Evolutionary conservation across 495 filamentous ascomycete genomes (phyloP), one percentile per base, ranked within the genome.

Genomic region (Paragyromitra xinjiangensis): DNA sequence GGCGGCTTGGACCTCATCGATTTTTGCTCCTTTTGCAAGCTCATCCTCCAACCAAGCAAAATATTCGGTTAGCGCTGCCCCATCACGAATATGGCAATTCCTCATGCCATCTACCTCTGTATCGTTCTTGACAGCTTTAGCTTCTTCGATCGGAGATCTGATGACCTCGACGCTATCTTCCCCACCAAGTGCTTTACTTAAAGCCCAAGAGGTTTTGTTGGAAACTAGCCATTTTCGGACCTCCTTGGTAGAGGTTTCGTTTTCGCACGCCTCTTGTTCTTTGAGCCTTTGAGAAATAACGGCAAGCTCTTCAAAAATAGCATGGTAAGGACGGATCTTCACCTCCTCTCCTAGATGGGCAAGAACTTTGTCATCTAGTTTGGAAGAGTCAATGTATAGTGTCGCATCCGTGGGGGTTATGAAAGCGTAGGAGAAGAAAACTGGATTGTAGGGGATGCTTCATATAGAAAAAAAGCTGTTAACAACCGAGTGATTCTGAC

Each of bases 41-140:
- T 97, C 90, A 81, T 97, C 90, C 83, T 99, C 95, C 6, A 99
- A 86, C 96, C 96, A 99, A 16, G 96, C 92, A 84, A 99, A 98
- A 83, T 93, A 99, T 82, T 97, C 90, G 53, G 88, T 94, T 68
- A 98, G 84, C 9, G 96, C 95, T 34, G 93, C 96, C 37, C 96
- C 96, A 82, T 99, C 96, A 62, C 96, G 90, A 73, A 97, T 91
- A 82, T 99, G 96, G 81, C 95, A 98, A 37, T 91, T 88, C 69
- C 93, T 88, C 95, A 98, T 98, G 61, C 96, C 96, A 80, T 94
- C 89, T 24, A 97, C 85, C 84, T 99, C 96, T 1, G 87, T 89
- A 69, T 94, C 92, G 78, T 98, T 99, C 86, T 99, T 99, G 82
- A 98, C 86, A n/a, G 96, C 93, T 85, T 99, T 99, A 22, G 94